Conservation (phyloP, 345 rosid genomes). For the Rhodamnia rubescens region DNA sequence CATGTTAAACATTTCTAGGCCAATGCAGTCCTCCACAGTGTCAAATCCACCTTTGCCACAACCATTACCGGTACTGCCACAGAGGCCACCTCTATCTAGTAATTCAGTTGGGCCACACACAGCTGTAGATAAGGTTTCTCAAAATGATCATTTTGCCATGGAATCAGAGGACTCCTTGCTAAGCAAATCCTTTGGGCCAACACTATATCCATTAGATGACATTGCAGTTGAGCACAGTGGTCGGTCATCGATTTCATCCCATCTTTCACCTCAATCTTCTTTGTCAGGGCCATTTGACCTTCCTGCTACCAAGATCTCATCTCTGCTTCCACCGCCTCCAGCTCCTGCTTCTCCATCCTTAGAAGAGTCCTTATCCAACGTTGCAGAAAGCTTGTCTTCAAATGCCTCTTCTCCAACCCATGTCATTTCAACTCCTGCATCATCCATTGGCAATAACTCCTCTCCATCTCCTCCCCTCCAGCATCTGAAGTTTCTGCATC, state of each 20-base stretch:
- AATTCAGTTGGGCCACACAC: background rate
- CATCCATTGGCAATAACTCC: background rate
- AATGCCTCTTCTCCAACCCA: background rate
- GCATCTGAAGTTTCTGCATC: background rate
- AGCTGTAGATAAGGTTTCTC: background rate
- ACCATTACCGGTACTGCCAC: background rate
- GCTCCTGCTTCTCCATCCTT: background rate
- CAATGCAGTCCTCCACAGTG: slow-evolving; percentile 9
- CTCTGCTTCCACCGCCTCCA: background rate
- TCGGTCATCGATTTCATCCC: background rate
- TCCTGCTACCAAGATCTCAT: background rate
- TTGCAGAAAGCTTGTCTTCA: background rate
- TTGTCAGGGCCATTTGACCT: background rate
- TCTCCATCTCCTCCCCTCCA: slow-evolving; percentile 1
- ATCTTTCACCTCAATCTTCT: background rate
- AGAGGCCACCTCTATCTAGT: background rate
- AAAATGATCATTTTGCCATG: background rate
- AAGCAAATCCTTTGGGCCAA: background rate
- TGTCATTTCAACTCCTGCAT: background rate
- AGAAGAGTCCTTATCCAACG: background rate
- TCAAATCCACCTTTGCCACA: background rate
- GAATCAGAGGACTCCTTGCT: background rate
- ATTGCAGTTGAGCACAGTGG: background rate
- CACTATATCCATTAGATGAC: background rate
- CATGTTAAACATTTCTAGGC: slow-evolving; percentile 6